Conservation (phyloP, 257 asterid species). For the Buddleja alternifolia region DNA sequence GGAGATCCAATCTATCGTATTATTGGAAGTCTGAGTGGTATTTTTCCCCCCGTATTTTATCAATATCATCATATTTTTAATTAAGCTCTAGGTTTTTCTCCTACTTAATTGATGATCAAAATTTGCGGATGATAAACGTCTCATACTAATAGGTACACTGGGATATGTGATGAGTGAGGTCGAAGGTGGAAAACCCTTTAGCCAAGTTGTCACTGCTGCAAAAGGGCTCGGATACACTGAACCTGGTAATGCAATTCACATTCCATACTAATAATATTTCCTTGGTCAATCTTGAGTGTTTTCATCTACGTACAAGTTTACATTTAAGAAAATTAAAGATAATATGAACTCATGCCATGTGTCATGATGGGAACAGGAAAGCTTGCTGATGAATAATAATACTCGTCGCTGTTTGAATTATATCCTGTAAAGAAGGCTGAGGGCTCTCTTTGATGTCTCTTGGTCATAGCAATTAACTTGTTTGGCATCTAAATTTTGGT, state of each 20-base stretch:
- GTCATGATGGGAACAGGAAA: neutral
- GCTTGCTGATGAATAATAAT: constrained; percentile 12
- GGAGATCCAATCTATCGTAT: constrained; percentile 77
- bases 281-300: constrained; percentile 6
- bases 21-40: constrained; percentile 94
- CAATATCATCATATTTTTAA: neutral
- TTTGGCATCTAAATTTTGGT: neutral
- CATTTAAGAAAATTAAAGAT: constrained; percentile 3
- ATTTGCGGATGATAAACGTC: constrained; percentile 19
- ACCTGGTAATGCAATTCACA: constrained; percentile 64
- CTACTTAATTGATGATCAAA: constrained; percentile 22
- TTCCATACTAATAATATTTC: constrained; percentile 2
- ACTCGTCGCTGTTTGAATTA: neutral
- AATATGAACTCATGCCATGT: constrained; percentile 4
- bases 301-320: neutral
- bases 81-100: constrained; percentile 16
- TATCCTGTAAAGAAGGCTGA: constrained; percentile 7
- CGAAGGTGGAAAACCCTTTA: constrained; percentile 84
- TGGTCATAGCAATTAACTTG: neutral
- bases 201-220: constrained; percentile 84
- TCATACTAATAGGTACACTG: constrained; percentile 66
- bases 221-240: constrained; percentile 92
- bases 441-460: constrained; percentile 4
- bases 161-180: constrained; percentile 98
- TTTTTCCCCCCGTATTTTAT: neutral